phyloP scores from a whole-genome alignment of 331 rosid genomes.

The Rosa hybrid region DNA sequence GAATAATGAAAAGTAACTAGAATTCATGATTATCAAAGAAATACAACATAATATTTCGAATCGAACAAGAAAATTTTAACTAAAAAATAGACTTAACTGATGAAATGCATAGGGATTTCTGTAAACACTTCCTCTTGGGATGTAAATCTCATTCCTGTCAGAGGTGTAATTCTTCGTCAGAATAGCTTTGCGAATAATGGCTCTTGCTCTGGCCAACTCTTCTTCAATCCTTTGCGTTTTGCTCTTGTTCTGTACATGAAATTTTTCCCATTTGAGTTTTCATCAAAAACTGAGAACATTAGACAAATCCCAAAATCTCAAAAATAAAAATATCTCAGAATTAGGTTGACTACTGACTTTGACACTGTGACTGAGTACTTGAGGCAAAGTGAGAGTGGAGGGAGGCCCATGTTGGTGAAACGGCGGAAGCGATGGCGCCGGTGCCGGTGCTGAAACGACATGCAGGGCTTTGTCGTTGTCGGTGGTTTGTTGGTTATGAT shows the following conservation, averaged over 20 bases:
- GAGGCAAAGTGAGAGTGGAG: background rate
- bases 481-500: background rate
- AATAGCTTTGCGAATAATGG: slow-evolving; percentile 9
- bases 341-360: background rate
- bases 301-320: background rate
- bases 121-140: slow-evolving; percentile 23
- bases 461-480: background rate
- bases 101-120: slow-evolving; percentile 26
- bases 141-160: slow-evolving; percentile 10
- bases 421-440: background rate
- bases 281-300: background rate
- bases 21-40: background rate
- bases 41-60: background rate
- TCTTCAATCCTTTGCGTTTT: slow-evolving; percentile 18
- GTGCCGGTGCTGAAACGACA: background rate
- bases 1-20: background rate
- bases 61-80: background rate
- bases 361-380: background rate
- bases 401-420: background rate
- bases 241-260: slow-evolving; percentile 5
- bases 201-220: slow-evolving; percentile 22
- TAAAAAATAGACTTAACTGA: slow-evolving; percentile 12
- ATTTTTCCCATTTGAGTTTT: background rate
- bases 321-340: background rate
- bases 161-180: slow-evolving; percentile 15